Evolutionary conservation across 345 rosid genomes (phyloP).

Genomic region (Carallia pectinifolia): DNA sequence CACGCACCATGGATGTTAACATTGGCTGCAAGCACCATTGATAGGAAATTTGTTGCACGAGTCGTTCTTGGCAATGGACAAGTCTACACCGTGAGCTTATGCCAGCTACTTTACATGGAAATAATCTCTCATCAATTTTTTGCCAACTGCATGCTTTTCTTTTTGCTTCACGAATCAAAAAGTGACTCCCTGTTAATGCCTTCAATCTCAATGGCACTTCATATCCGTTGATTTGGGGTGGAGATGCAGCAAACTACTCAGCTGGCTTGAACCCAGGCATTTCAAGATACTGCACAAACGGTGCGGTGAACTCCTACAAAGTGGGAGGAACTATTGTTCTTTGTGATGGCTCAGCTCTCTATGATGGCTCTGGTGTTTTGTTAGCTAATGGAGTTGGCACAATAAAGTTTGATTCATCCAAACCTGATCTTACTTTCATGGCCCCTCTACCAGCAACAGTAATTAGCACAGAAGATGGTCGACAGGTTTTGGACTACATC

Average conservation of each 20-base stretch:
- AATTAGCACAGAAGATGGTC: conserved; percentile 21
- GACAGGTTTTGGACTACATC: conserved; percentile 20
- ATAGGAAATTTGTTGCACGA: conserved; percentile 25
- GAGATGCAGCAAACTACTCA: conserved; percentile 33
- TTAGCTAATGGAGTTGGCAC: conserved; percentile 15
- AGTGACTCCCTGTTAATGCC: conserved; percentile 27
- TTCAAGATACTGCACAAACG: conserved; percentile 14
- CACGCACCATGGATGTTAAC: conserved; percentile 33
- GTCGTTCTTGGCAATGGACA: conserved; percentile 35
- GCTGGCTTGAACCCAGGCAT: conserved; percentile 13
- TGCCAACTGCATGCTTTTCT: not conserved
- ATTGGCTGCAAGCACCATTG: conserved; percentile 35
- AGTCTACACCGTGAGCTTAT: conserved; percentile 11
- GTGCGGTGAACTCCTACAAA: conserved; percentile 15
- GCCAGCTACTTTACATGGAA: not conserved
- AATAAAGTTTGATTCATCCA: conserved; percentile 12
- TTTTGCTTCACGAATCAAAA: not conserved
- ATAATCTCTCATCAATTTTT: not conserved
- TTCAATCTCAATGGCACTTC: conserved; percentile 20
- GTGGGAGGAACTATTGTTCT: conserved; percentile 22
- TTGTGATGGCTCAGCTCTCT: conserved; percentile 2
- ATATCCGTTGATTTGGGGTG: conserved; percentile 28
- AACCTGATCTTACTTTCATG: conserved; percentile 15
- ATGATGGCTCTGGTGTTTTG: conserved; percentile 13
- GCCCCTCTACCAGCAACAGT: conserved; percentile 27